phyloP scores from a whole-genome alignment of 2,329 filamentous ascomycete species.

The Ceratocystis cubensis region DNA sequence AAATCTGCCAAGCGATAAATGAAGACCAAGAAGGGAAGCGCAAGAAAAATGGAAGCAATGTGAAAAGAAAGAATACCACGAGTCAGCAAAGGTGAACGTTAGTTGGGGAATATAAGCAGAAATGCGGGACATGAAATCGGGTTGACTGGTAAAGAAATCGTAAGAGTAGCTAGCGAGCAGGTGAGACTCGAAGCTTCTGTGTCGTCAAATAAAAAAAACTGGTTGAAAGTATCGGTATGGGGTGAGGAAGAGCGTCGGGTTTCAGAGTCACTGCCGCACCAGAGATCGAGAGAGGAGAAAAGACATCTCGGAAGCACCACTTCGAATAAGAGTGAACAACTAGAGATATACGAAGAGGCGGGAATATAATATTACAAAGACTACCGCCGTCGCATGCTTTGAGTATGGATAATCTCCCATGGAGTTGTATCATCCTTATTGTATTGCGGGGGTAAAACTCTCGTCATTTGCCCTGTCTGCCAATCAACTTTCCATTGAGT shows the following conservation, averaged over 20 bases:
- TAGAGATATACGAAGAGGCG: not conserved
- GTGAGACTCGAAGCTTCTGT: not conserved
- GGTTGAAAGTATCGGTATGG: not conserved
- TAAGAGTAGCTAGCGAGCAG: conserved; percentile 1
- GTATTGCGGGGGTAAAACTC: conserved; percentile 42
- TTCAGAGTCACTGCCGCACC: not conserved
- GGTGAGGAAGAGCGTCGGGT: not conserved
- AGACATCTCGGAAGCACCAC: not conserved
- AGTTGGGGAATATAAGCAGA: not conserved
- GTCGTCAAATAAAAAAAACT: conserved; percentile 7
- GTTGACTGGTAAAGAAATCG: not conserved
- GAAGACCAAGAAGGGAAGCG: not conserved
- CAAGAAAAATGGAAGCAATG: not conserved
- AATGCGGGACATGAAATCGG: not conserved
- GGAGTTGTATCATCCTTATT: conserved; percentile 39
- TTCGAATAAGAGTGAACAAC: not conserved
- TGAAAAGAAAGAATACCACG: not conserved
- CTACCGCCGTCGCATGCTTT: conserved; percentile 30
- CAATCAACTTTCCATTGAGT: conserved; percentile 50
- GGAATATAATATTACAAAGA: not conserved
- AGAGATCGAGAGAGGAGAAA: not conserved
- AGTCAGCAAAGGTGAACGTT: not conserved
- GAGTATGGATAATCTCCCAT: conserved; percentile 39
- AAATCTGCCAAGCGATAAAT: not conserved
- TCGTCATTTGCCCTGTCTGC: conserved; percentile 42